Conservation (phyloP, 768 basidiomycete species). For the Lenzites betulinus region DNA sequence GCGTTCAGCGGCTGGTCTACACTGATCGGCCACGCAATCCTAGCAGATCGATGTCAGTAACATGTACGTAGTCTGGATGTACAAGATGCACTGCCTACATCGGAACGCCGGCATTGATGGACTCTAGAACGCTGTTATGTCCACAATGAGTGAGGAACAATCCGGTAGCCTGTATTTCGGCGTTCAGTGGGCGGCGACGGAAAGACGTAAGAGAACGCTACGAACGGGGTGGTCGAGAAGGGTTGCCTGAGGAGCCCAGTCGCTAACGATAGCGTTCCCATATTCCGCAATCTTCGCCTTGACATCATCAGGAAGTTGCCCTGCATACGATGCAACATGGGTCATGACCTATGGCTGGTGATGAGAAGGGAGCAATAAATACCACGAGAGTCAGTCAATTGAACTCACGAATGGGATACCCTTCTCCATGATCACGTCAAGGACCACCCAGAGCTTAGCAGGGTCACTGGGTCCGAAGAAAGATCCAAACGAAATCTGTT, state of each 20-base stretch:
- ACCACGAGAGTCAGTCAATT: not conserved
- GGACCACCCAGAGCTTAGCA: not conserved
- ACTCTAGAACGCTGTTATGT: conserved; percentile 3
- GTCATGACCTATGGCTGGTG: not conserved
- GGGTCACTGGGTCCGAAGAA: conserved; percentile 3
- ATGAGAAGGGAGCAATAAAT: not conserved
- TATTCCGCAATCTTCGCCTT: not conserved
- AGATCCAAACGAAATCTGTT: conserved; percentile 4
- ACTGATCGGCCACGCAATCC: conserved; percentile 23
- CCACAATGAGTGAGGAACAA: conserved; percentile 11
- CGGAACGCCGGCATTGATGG: conserved; percentile 1
- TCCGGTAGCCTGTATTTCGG: not conserved
- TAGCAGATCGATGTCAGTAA: not conserved
- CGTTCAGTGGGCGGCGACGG: not conserved
- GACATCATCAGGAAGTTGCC: not conserved
- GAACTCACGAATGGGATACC: conserved; percentile 5
- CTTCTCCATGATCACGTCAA: conserved; percentile 13
- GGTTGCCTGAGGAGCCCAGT: conserved; percentile 6
- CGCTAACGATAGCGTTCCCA: not conserved
- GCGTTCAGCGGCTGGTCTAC: conserved; percentile 28
- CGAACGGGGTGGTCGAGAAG: conserved; percentile 1
- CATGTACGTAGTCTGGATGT: too few relatives aligned
- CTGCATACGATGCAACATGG: not conserved
- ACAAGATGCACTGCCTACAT: too few relatives aligned
- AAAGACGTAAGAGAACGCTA: too few relatives aligned